phyloP scores from a whole-genome alignment of 148 eudicot species.

The Bassia scoparia region DNA sequence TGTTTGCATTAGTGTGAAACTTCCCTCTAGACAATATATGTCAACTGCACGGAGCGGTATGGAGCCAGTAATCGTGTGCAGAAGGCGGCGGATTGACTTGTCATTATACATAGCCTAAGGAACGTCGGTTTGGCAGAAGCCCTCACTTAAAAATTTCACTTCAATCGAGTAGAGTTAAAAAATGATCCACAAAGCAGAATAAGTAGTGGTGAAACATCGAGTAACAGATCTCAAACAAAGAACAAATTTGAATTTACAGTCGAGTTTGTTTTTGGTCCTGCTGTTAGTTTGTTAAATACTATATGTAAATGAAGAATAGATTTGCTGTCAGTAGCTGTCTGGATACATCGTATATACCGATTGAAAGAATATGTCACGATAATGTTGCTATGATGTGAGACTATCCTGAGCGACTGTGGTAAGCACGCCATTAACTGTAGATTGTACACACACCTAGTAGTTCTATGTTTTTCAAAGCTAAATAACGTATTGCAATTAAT shows the following conservation, averaged over 20 bases:
- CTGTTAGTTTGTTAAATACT: background rate
- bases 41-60: no score
- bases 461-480: background rate
- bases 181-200: no score
- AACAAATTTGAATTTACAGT: background rate
- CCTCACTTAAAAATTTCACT: no score
- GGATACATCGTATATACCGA: constrained; percentile 36
- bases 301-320: background rate
- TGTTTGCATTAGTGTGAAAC: no score
- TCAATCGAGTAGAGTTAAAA: no score
- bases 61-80: no score
- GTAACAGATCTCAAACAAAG: background rate
- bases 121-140: no score
- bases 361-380: constrained; percentile 67
- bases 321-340: constrained; percentile 18
- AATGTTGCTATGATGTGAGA: constrained; percentile 36
- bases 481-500: background rate
- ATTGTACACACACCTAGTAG: background rate
- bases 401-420: constrained; percentile 34
- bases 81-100: no score
- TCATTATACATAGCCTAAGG: no score
- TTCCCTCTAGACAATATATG: no score
- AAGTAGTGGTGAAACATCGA: no score
- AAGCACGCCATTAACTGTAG: constrained; percentile 44
- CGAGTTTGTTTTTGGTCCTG: background rate